A percentile compares a stretch with the other conserved stretches of the same genome.
These are phyloP conservation scores for Akanthomyces dipterigenus DNA, from an alignment of 2,329 filamentous ascomycete genomes.

Conservation along the genomic window DNA sequence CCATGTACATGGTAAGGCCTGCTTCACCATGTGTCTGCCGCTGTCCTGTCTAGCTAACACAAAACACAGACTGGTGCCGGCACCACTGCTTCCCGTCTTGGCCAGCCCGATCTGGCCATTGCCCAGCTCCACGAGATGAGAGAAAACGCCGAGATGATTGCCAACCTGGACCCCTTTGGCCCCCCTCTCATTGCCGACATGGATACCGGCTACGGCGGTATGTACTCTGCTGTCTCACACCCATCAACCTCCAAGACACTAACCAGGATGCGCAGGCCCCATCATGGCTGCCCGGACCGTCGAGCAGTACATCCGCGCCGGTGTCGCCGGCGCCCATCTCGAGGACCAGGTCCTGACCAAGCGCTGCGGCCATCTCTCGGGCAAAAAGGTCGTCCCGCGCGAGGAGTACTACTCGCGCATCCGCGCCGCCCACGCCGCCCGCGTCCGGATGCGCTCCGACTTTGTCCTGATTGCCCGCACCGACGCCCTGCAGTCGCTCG, in stretches of 20 bases:
- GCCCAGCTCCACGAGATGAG: slow-evolving; percentile 58
- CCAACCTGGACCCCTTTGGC: slow-evolving; percentile 46
- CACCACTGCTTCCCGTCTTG: slow-evolving; percentile 54
- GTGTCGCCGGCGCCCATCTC: slow-evolving; percentile 54
- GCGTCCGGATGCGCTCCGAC: slow-evolving; percentile 42
- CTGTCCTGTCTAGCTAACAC: background rate
- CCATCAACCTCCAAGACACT: background rate
- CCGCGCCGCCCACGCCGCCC: slow-evolving; percentile 46
- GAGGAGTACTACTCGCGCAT: slow-evolving; percentile 49
- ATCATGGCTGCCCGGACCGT: slow-evolving; percentile 48
- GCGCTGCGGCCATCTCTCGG: slow-evolving; percentile 56
- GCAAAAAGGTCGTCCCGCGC: slow-evolving; percentile 52
- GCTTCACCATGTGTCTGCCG: background rate
- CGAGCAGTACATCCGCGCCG: slow-evolving; percentile 43
- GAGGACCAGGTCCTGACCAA: slow-evolving; percentile 60
- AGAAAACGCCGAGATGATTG: slow-evolving; percentile 57
- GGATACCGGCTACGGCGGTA: slow-evolving; percentile 51
- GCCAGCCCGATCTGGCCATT: slow-evolving; percentile 57
- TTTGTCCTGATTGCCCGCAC: slow-evolving; percentile 61
- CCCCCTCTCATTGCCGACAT: slow-evolving; percentile 56
- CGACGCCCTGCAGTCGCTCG: slow-evolving; percentile 50
- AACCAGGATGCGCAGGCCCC: slow-evolving; percentile 26
- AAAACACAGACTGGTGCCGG: slow-evolving; percentile 51
- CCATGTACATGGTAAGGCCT: slow-evolving; percentile 57
- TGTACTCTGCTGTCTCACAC: slow-evolving; percentile 12